These are phyloP conservation scores for Penicillium crystallinum DNA, from an alignment of 495 filamentous ascomycete genomes.

Conservation along the genomic window DNA sequence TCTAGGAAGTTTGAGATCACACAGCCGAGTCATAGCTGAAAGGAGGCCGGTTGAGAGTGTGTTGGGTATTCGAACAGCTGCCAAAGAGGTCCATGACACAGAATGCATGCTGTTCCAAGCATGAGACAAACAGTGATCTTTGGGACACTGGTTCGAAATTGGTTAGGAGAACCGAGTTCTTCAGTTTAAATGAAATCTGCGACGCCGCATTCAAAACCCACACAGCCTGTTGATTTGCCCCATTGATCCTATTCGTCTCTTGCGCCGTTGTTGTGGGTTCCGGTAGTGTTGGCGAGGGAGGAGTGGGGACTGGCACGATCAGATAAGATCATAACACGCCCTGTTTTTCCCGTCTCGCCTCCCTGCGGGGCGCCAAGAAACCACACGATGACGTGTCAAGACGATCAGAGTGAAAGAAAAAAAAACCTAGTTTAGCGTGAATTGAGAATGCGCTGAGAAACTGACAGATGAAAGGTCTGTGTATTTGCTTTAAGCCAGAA, in stretches of 20 bases:
- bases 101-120: not conserved
- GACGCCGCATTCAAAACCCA: conserved; percentile 15
- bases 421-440: too few relatives aligned
- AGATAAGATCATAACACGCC: conserved; percentile 25
- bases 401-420: not conserved
- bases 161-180: conserved; percentile 1
- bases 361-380: conserved; percentile 8
- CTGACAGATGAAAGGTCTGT: too few relatives aligned
- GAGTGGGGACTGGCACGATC: conserved; percentile 24
- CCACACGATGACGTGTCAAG: conserved; percentile 1
- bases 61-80: not conserved
- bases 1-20: not conserved
- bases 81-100: not conserved
- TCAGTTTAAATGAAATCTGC: not conserved
- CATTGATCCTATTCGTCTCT: conserved; percentile 6
- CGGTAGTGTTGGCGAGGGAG: conserved; percentile 1
- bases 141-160: too few relatives aligned
- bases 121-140: not conserved
- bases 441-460: not conserved
- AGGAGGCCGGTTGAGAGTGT: not conserved
- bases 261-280: conserved; percentile 8
- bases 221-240: not conserved
- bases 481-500: too few relatives aligned
- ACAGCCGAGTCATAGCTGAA: not conserved
- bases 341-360: conserved; percentile 7